These are phyloP conservation scores for Penicillium riverlandense DNA, from an alignment of 495 filamentous ascomycete genomes.

Conservation along the genomic window DNA sequence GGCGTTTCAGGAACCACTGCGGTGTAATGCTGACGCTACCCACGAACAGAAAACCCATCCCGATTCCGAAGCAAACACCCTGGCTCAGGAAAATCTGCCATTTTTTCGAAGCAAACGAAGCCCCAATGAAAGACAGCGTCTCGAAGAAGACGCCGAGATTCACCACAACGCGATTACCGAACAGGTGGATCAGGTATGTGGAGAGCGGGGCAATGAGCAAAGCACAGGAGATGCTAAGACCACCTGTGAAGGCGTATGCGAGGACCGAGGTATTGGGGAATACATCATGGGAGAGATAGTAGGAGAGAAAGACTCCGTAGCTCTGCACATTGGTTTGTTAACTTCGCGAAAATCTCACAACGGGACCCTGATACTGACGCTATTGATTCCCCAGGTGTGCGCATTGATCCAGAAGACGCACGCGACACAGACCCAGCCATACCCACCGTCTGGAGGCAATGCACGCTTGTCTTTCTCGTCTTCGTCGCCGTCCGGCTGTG, in stretches of 20 bases:
- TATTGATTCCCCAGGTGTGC: conserved; percentile 50
- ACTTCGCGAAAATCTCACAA: background rate
- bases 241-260: conserved; percentile 67
- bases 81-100: conserved; percentile 75
- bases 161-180: conserved; percentile 50
- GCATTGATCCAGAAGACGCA: conserved; percentile 47
- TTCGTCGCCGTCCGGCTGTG: conserved; percentile 4
- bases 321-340: conserved; percentile 17
- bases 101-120: conserved; percentile 59
- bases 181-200: conserved; percentile 48
- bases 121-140: conserved; percentile 52
- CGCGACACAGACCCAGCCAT: conserved; percentile 48
- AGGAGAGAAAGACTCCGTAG: conserved; percentile 65
- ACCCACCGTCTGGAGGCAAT: conserved; percentile 46
- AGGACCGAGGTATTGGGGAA: conserved; percentile 53
- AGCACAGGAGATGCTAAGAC: conserved; percentile 58
- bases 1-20: conserved; percentile 69
- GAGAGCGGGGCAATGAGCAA: conserved; percentile 60
- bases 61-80: conserved; percentile 68
- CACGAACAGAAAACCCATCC: conserved; percentile 72
- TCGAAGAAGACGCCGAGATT: conserved; percentile 54
- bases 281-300: conserved; percentile 55
- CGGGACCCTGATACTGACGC: conserved; percentile 26
- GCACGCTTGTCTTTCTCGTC: conserved; percentile 28
- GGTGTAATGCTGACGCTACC: conserved; percentile 62